Evolutionary conservation across 306 rosid genomes (phyloP), one percentile per base, ranked within the genome.

Genomic region (Trichosanthes truncata): DNA sequence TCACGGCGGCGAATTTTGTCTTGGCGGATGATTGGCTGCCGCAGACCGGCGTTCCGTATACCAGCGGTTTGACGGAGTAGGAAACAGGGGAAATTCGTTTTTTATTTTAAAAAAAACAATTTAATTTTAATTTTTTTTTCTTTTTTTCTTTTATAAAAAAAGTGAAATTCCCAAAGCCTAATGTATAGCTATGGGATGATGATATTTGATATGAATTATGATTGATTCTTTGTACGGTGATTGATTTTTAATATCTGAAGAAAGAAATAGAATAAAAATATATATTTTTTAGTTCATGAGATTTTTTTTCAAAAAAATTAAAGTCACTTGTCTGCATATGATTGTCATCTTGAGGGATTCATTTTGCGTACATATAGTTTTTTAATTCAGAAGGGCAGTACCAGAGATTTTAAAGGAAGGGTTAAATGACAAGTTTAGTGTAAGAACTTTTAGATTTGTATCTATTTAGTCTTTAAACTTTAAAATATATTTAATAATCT

Each of bases 11-110:
- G 7, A 87, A 48, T 73, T 94, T 91, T 81, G 72, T 93, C 74
- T 65, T 49, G 45, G 94, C 89, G 0, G 94, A 88, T 80, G 53
- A 88, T 17, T 91, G 93, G 97, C 68, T 94, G 83, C 95, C 93
- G 10, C 85, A 76, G 46, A 85, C 97, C 0, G 97, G 98, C 26
- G 96, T 94, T 41, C 84, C 92, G 5, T 92, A 86, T 21, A 15
- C 63, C 21, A 68, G 88, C 76, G 83, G 85, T 69, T 83, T 92
- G 23, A 79, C 74, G 15, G 71, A 62, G 35, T 45, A 71, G 78
- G 31, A 74, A 72, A 49, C 23, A 48, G 77, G 33, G 41, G 3
- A 26, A 72, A 7, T 36, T 76, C 43, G 1, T 43, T 72, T n/a
- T 14, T 61, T 26, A 0, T n/a, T n/a, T n/a, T n/a, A 0, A 52